These are phyloP conservation scores for Cladosporium sp. DNA, from an alignment of 2,329 filamentous ascomycete species.

Conservation along the genomic window DNA sequence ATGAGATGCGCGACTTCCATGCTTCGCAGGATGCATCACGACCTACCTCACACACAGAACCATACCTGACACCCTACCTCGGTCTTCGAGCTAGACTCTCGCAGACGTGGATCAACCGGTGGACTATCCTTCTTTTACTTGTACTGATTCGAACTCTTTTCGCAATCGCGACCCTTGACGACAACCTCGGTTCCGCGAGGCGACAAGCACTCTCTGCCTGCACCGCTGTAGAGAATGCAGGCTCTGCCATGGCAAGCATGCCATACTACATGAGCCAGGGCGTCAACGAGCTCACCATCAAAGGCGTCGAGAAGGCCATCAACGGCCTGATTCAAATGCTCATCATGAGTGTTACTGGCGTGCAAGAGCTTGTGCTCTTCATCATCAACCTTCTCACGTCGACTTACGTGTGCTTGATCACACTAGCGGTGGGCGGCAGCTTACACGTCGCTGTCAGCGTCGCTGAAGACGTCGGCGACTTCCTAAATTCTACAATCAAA, in stretches of 20 bases:
- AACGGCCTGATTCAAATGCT: conserved; percentile 78
- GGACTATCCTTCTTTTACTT: conserved; percentile 86
- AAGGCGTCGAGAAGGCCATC: conserved; percentile 77
- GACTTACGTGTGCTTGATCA: conserved; percentile 87
- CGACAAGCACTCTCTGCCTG: conserved; percentile 83
- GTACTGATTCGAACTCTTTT: conserved; percentile 80
- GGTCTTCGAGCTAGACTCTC: conserved; percentile 86
- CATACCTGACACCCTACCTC: conserved; percentile 83
- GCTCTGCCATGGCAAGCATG: conserved; percentile 96
- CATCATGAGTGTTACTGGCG: conserved; percentile 73
- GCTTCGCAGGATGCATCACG: conserved; percentile 56
- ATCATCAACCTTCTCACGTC: conserved; percentile 87
- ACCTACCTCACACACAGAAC: conserved; percentile 62
- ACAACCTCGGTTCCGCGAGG: conserved; percentile 74
- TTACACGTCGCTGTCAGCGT: conserved; percentile 68
- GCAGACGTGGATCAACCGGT: conserved; percentile 96
- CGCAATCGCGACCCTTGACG: conserved; percentile 69
- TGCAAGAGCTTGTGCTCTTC: conserved; percentile 87
- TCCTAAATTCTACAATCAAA: conserved; percentile 61
- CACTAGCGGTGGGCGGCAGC: conserved; percentile 76
- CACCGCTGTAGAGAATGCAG: conserved; percentile 86
- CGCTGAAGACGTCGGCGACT: conserved; percentile 60
- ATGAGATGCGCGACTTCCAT: conserved; percentile 64
- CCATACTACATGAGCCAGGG: conserved; percentile 89
- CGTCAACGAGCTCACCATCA: conserved; percentile 81